Evolutionary conservation across 2,329 filamentous ascomycete genomes (phyloP), one percentile per base, ranked within the genome.

Genomic region (Talaromyces funiculosus): DNA sequence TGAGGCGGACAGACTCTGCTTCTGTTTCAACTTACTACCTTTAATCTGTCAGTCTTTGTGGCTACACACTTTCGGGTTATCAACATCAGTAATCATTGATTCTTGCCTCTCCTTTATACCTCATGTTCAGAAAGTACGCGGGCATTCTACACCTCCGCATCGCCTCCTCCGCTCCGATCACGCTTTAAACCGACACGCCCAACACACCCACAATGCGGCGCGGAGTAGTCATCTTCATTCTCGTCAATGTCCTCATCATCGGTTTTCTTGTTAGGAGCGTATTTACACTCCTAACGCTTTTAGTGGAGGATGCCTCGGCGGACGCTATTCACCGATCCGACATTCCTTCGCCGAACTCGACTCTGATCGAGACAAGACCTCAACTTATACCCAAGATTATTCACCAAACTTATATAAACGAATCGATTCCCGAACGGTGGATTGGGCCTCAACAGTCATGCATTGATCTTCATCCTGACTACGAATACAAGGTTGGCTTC

Each of bases 301-400:
- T 92, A 47, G 79, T 89, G 67, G 83, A 88, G 74, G 84, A 88
- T 75, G 87, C 86, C 64, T 79, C 82, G 18, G 80, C 81, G 63
- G 86, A 90, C 75, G 84, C 85, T 58, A 90, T 90, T 61, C 82
- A 82, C 64, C 81, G 81, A 64, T 80, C 83, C 56, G 87, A 90
- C 66, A 80, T 90, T 45, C 86, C 86, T 14, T 82, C 84, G 8
- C 84, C 85, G 16, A 85, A 86, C 68, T 85, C 84, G 3, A 83
- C 81, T 63, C 68, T 83, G 64, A 82, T 84, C 65, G 81, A 82
- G 63, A 78, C 80, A 53, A 77, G 78, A 51, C 80, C 82, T 9
- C 84, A 86, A 66, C 72, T 89, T 65, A 89, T 90, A 54, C 88
- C 88, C 53, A 89, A 88, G 75, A 90, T 90, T 69, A 89, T 90